These are phyloP conservation scores for Oryza longistaminata DNA, from an alignment of 176 grass and related monocot genomes.

Conservation along the genomic window DNA sequence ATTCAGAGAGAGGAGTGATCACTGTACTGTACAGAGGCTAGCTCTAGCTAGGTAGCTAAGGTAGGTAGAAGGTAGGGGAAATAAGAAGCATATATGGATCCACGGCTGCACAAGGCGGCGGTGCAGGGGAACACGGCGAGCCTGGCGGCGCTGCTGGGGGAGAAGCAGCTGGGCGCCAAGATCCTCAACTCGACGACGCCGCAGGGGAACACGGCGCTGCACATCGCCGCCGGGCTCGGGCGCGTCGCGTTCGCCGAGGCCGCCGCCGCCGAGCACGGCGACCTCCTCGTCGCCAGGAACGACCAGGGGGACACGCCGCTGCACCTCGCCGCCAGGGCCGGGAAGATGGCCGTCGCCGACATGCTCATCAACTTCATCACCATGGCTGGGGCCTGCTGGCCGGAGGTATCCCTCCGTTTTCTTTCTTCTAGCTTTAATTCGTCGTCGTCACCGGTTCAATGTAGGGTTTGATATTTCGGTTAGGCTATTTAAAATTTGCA, in stretches of 20 bases:
- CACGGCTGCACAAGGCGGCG: conserved; percentile 47
- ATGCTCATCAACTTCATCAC: conserved; percentile 12
- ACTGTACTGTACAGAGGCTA: too few relatives aligned
- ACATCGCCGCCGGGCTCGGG: conserved; percentile 51
- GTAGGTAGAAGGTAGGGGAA: neutral
- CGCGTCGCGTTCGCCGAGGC: conserved; percentile 4
- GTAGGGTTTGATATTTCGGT: too few relatives aligned
- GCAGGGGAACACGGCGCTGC: conserved; percentile 56
- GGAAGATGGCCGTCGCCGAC: conserved; percentile 26
- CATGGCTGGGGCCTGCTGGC: neutral
- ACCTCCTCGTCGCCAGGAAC: neutral
- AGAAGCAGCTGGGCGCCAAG: neutral
- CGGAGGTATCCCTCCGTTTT: neutral
- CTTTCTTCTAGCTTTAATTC: too few relatives aligned
- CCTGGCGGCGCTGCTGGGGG: conserved; percentile 11
- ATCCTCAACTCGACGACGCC: conserved; percentile 51
- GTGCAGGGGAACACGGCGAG: conserved; percentile 27
- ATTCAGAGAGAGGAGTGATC: neutral
- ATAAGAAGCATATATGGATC: conserved; percentile 33
- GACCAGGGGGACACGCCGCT: conserved; percentile 64
- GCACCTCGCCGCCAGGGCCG: conserved; percentile 55
- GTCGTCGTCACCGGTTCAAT: too few relatives aligned
- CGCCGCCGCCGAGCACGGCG: neutral
- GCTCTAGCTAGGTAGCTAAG: neutral
- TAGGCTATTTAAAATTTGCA: too few relatives aligned